Evolutionary conservation across 345 rosid genomes (phyloP), one percentile per base, ranked within the genome.

Genomic region (Sisymbrium irio): DNA sequence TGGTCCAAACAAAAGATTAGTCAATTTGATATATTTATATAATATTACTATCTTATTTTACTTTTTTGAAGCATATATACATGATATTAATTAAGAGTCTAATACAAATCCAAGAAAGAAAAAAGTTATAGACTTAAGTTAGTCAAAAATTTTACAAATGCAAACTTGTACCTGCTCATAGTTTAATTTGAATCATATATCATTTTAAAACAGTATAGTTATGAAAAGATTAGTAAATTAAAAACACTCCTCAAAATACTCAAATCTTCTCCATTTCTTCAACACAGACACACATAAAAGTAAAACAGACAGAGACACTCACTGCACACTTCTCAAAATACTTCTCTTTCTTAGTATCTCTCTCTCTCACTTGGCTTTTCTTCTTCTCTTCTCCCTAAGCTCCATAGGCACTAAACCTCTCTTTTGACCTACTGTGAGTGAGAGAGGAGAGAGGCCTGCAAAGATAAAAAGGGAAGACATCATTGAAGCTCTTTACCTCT

Each of bases 391-490:
- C 72, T 71, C 62, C 73, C 73, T 30, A 71, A 71, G 73, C 68
- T 71, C 63, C 72, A 71, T 77, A 77, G 68, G 18, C 77, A 49
- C 62, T 33, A 77, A 75, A 36, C 72, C 37, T 70, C 76, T 47
- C 69, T 77, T 77, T 77, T 71, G 80, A 77, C 73, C 80, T 77
- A 64, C 9, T n/a, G 46, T 14, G 19, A 44, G 73, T 57, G 65
- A 69, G 73, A 22, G 3, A 22, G 25, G 25, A 27, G 66, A 25
- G 75, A 33, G 75, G 30, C 45, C 76, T 57, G 37, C 76, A 71
- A 65, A 77, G 77, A 77, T 77, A 71, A 77, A 77, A 77, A 71
- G 78, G 40, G 75, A 75, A 66, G 72, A 77, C 80, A 71, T 67
- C 83, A 79, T 44, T 73, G 72, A 77, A 62, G 17, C 64, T 75